Evolutionary conservation across 2,329 filamentous ascomycete species (phyloP).

Genomic region (Pleurostoma richardsiae): DNA sequence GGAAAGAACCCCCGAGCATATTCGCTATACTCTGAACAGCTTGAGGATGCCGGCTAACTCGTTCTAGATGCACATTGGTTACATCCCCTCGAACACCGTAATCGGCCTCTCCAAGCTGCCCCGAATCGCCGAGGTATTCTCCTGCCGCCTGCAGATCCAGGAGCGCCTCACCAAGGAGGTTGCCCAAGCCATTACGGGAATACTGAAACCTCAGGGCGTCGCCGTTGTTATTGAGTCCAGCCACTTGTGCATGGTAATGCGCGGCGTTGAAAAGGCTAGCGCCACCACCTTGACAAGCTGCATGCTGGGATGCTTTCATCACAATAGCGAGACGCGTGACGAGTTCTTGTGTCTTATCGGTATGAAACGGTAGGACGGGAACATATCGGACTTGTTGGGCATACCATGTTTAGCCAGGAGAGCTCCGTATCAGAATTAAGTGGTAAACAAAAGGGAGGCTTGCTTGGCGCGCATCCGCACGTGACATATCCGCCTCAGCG

Average conservation of each 20-base stretch:
- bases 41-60: neutral
- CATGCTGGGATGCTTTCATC: slow-evolving; percentile 93
- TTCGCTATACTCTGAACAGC: neutral
- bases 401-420: neutral
- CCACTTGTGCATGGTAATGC: slow-evolving; percentile 98
- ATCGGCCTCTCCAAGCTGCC: slow-evolving; percentile 95
- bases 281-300: slow-evolving; percentile 91
- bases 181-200: slow-evolving; percentile 86
- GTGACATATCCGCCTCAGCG: too few species aligned
- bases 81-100: slow-evolving; percentile 87
- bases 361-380: slow-evolving; percentile 40
- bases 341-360: slow-evolving; percentile 84
- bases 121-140: slow-evolving; percentile 95
- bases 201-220: slow-evolving; percentile 89
- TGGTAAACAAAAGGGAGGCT: too few species aligned
- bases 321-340: slow-evolving; percentile 79
- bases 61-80: slow-evolving; percentile 91
- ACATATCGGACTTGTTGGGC: neutral
- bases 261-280: slow-evolving; percentile 89
- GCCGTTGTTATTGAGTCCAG: slow-evolving; percentile 96
- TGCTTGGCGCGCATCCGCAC: too few species aligned
- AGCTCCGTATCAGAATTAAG: too few species aligned
- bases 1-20: slow-evolving; percentile 40
- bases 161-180: slow-evolving; percentile 96
- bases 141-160: slow-evolving; percentile 88